Evolutionary conservation across 2,329 filamentous ascomycete genomes (phyloP), one percentile per base, ranked within the genome.

Genomic region (Monosporascus ibericus): DNA sequence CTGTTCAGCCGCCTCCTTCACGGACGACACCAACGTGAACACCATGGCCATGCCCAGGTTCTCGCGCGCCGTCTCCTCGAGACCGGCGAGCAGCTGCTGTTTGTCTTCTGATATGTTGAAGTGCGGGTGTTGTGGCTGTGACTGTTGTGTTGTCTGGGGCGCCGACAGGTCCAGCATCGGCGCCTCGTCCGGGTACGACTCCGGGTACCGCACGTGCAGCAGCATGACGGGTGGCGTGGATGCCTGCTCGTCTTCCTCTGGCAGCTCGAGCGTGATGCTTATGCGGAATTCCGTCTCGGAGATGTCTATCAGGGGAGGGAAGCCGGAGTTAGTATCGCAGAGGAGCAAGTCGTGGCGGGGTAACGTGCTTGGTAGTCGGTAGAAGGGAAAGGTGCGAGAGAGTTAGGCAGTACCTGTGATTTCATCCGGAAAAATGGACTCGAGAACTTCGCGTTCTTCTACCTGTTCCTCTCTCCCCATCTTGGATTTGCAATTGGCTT

Each of bases 41-140:
- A 99, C 76, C 94, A 99, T 99, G 51, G 91, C 89, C 87, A 97
- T 97, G 57, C 94, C 94, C 54, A 97, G 73, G 61, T 92, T 97
- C 70, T 99, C 94, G 68, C 94, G 86, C 37, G 96, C 87, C 0
- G 86, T 88, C 17, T 87, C 84, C 39, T 83, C 71, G 14, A 97
- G 76, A 1, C 81, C 80, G 48, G 84, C 77, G 17, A 97, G 80
- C 15, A 99, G 82, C 49, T 73, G 72, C 18, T 82, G 77, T 67
- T 90, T 90, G 76, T 99, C 94, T 48, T 87, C 84, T 62, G 86
- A 80, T 47, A 97, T 78, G 66, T 86, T 88, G 69, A 99, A 86
- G 65, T 87, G 81, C 27, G 82, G 79, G 70, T 95, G 82, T 61
- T 20, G 22, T 3, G 81, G 80, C 9, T 81, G 70, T 20, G 83